Evolutionary conservation across 2,329 filamentous ascomycete genomes (phyloP).

Genomic region (Diaporthe destruens): DNA sequence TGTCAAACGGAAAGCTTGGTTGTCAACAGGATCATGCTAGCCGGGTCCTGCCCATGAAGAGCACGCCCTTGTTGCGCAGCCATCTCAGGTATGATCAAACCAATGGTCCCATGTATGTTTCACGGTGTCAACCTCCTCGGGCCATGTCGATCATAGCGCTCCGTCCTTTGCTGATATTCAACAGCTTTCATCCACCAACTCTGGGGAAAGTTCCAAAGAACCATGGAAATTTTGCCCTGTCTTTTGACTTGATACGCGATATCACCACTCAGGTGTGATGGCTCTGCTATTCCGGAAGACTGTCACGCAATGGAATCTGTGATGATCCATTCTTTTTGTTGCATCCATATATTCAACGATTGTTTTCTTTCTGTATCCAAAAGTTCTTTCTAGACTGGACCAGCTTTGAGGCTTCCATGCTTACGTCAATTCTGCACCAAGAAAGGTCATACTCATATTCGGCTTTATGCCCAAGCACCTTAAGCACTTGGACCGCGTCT

Average conservation of each 20-base stretch:
- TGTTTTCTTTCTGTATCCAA: too few relatives aligned
- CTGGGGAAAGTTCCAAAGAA: too few relatives aligned
- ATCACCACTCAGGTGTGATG: not conserved
- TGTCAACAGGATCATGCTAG: not conserved
- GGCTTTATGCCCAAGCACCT: too few relatives aligned
- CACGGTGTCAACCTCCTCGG: not conserved
- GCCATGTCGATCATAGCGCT: not conserved
- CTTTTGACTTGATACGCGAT: not conserved
- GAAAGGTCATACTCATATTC: too few relatives aligned
- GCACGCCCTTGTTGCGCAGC: not conserved
- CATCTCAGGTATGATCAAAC: not conserved
- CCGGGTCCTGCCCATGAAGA: not conserved
- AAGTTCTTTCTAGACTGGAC: too few relatives aligned
- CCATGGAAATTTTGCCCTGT: accelerated
- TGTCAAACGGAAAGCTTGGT: not conserved
- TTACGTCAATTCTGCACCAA: too few relatives aligned
- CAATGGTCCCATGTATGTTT: not conserved
- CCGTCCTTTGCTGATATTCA: too few relatives aligned
- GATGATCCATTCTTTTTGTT: too few relatives aligned
- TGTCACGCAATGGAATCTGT: too few relatives aligned
- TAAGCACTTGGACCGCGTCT: too few relatives aligned
- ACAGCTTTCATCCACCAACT: not conserved
- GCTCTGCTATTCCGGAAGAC: not conserved
- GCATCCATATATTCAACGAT: too few relatives aligned
- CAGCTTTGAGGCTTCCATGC: too few relatives aligned